phyloP scores from a whole-genome alignment of 768 basidiomycete genomes.

The Kwoniella newhampshirensis region DNA sequence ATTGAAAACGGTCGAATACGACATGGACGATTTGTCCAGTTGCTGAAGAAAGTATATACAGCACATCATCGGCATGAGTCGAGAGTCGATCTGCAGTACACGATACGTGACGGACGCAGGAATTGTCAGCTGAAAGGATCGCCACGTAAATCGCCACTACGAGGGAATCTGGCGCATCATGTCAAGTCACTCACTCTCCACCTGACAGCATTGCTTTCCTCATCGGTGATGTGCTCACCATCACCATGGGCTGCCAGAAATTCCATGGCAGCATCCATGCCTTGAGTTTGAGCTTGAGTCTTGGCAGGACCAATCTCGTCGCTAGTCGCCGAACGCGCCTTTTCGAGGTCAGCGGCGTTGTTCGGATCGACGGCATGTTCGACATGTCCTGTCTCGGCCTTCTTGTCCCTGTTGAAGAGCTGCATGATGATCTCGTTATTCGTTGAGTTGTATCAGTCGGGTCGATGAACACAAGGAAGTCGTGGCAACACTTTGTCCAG shows the following conservation, averaged over 20 bases:
- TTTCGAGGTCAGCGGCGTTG: neutral
- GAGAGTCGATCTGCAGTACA: neutral
- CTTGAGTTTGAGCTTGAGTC: neutral
- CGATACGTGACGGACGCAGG: neutral
- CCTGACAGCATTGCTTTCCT: slow-evolving; percentile 3
- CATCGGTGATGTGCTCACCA: slow-evolving; percentile 6
- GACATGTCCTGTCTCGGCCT: neutral
- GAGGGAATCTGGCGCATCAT: too few relatives aligned
- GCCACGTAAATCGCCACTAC: too few relatives aligned
- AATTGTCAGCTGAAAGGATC: neutral
- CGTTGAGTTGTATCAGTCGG: too few relatives aligned
- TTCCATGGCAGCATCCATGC: slow-evolving; percentile 1
- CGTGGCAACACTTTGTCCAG: too few relatives aligned
- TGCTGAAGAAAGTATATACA: slow-evolving; percentile 10
- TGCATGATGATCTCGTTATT: neutral
- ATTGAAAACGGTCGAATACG: slow-evolving; percentile 59
- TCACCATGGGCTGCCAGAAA: neutral
- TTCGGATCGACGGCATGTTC: neutral
- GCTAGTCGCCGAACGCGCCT: neutral
- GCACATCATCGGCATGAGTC: neutral
- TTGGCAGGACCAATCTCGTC: neutral
- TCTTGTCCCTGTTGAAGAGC: neutral
- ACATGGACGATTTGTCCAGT: slow-evolving; percentile 56
- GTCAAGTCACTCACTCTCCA: slow-evolving; percentile 7
- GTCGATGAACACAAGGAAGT: too few relatives aligned